Evolutionary conservation across 2,329 filamentous ascomycete species (phyloP).

Genomic region (Graphilbum fragrans): DNA sequence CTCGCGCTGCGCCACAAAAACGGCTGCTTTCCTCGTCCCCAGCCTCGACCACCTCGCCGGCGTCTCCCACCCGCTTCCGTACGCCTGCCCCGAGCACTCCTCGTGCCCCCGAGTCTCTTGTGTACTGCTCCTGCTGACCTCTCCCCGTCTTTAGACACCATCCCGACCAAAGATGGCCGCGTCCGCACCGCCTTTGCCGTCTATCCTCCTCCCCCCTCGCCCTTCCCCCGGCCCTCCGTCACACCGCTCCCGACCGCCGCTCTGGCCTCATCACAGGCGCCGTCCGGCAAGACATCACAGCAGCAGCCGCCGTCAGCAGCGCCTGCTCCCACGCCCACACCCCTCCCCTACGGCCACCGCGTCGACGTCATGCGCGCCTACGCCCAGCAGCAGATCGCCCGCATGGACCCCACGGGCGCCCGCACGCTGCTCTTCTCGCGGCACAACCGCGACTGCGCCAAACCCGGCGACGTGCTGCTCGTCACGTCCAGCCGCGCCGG

Average conservation of each 20-base stretch:
- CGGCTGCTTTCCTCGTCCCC: too few relatives aligned
- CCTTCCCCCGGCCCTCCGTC: slow-evolving; percentile 1
- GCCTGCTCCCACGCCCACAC: not conserved
- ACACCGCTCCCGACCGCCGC: slow-evolving; percentile 4
- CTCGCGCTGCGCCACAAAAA: too few relatives aligned
- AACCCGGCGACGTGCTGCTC: slow-evolving; percentile 81
- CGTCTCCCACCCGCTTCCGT: not conserved
- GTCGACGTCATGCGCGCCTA: slow-evolving; percentile 53
- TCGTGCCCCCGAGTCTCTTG: not conserved
- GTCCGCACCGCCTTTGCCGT: slow-evolving; percentile 35
- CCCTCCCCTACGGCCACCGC: slow-evolving; percentile 7
- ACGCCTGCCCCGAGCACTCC: not conserved
- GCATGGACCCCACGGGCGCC: slow-evolving; percentile 75
- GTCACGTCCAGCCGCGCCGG: slow-evolving; percentile 69
- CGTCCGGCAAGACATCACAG: slow-evolving; percentile 2
- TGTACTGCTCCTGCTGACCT: slow-evolving; percentile 2
- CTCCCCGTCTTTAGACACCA: slow-evolving; percentile 6
- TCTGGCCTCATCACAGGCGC: slow-evolving; percentile 2
- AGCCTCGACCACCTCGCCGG: not conserved
- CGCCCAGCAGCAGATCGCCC: slow-evolving; percentile 53
- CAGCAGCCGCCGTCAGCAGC: slow-evolving; percentile 4
- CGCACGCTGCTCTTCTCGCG: slow-evolving; percentile 72
- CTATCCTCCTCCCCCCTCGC: slow-evolving; percentile 19
- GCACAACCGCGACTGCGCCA: slow-evolving; percentile 64
- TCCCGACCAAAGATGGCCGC: slow-evolving; percentile 6